Percentiles rank a stretch among this genome's conserved stretches.
These are phyloP conservation scores for Candida montana DNA, from an alignment of 805 yeast species.

Conservation along the genomic window DNA sequence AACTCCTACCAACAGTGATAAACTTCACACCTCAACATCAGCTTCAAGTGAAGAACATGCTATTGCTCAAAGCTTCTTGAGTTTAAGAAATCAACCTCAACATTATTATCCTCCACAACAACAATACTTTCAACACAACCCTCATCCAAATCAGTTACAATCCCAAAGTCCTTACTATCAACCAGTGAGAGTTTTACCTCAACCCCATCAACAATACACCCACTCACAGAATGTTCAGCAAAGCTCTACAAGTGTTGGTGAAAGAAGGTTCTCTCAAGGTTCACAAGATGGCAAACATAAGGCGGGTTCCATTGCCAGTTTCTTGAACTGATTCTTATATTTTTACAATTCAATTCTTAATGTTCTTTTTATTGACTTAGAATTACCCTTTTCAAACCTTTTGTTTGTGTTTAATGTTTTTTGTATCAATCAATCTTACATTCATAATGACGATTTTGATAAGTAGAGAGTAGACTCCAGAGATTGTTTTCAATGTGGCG, in stretches of 20 bases:
- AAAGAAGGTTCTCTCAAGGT: not conserved
- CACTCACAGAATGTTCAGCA: constrained; percentile 1
- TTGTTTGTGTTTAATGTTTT: no score
- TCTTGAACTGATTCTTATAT: constrained; percentile 12
- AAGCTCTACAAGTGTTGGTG: not conserved
- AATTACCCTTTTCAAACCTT: no score
- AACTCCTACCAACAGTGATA: constrained; percentile 11
- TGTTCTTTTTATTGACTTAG: no score
- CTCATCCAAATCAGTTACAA: constrained; percentile 1
- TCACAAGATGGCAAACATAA: constrained; percentile 9
- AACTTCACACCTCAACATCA: constrained; percentile 9
- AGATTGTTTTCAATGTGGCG: no score
- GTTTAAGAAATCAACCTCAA: constrained; percentile 22
- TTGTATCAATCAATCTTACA: no score
- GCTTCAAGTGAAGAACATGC: constrained; percentile 22
- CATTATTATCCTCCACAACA: constrained; percentile 16
- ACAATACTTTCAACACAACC: constrained; percentile 3
- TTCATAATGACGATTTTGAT: no score
- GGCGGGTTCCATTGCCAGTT: constrained; percentile 19
- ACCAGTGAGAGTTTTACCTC: constrained; percentile 10
- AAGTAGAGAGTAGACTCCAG: no score
- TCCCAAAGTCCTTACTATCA: not conserved
- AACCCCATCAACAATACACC: constrained; percentile 8
- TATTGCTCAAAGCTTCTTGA: constrained; percentile 24
- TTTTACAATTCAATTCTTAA: no score